Base-by-base conservation (phyloP, 257 asterid species). In the Solanum chmielewskii region DNA sequence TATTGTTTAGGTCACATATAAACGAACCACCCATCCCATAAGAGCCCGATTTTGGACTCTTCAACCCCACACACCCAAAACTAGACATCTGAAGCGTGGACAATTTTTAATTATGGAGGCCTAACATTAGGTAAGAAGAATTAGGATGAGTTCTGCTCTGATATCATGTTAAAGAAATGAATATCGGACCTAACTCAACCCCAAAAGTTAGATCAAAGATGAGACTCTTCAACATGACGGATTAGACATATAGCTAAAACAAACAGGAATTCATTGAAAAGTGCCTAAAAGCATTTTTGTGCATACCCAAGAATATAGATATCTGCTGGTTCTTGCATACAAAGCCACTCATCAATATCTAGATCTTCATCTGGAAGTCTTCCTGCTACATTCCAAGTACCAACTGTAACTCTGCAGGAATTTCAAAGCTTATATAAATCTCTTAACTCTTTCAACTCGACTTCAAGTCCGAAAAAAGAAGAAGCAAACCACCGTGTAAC, bases 351-450 rank as follows among this genome's bases (percentile, higher is more conserved):
- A 70, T 94, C 98, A 52, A 96, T 96, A 45, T 93, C 98, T 86
- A 95, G 93, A 90, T 90, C 86, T 64, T 92, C 99, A 31, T 88
- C 56, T 9, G 99, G 99, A 89, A 85, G 85, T 89, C 92, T 93
- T 83, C 98, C 99, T 60, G 98, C 98, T 52, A 96, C 99, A 85
- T 96, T 96, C 98, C 99, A 96, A 73, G 99, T 95, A 41, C 98
- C 98, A 37, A 95, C 87, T 14, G 94, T 91, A 81, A 94, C 96
- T 88, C 99, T 96, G 94, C 89, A 88, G 18, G 41, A 74, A 70
- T 84, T 85, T 15, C 23, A 87, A 14, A 20, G 20, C 29, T 16
- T 16, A 29, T 16, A 2, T 29, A 47, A 80, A 29, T 49, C 85
- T 2, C 11, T 44, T 3, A 76, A 76, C 83, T 76, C 16, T 16